phyloP scores from a whole-genome alignment of 106 monocot species.

The Dactylorhiza incarnata region DNA sequence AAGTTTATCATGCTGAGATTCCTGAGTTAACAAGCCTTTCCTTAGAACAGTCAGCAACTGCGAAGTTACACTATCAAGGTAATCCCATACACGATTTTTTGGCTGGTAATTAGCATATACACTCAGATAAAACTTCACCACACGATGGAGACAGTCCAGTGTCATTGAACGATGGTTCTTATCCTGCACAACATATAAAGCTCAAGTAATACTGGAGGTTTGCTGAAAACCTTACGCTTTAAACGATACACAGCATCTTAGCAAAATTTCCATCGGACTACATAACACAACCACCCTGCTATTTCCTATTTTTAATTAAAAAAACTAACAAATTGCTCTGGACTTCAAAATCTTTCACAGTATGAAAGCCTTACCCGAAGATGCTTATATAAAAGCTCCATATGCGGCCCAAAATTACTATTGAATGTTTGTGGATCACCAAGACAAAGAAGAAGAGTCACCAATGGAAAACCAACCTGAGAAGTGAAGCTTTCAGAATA shows the following conservation, averaged over 20 bases:
- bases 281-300: background rate
- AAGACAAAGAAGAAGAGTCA: constrained; percentile 93
- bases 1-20: constrained; percentile 95
- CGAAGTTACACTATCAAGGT: constrained; percentile 92
- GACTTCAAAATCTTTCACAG: background rate
- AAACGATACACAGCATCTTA: background rate
- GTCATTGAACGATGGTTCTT: constrained; percentile 98
- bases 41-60: constrained; percentile 75
- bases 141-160: constrained; percentile 93
- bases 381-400: constrained; percentile 90
- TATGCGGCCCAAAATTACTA: constrained; percentile 60
- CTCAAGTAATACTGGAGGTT: background rate
- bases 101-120: constrained; percentile 78
- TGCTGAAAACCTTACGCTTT: background rate
- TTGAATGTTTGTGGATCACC: constrained; percentile 93
- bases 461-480: constrained; percentile 91
- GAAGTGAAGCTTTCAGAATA: constrained; percentile 1
- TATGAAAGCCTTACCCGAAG: constrained; percentile 46
- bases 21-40: constrained; percentile 91
- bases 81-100: constrained; percentile 87
- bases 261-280: background rate
- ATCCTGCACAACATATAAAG: constrained; percentile 47
- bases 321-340: background rate
- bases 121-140: constrained; percentile 88
- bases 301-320: background rate